Evolutionary conservation across 2,329 filamentous ascomycete genomes (phyloP), one percentile per base, ranked within the genome.

Genomic region (Mycogone perniciosa): DNA sequence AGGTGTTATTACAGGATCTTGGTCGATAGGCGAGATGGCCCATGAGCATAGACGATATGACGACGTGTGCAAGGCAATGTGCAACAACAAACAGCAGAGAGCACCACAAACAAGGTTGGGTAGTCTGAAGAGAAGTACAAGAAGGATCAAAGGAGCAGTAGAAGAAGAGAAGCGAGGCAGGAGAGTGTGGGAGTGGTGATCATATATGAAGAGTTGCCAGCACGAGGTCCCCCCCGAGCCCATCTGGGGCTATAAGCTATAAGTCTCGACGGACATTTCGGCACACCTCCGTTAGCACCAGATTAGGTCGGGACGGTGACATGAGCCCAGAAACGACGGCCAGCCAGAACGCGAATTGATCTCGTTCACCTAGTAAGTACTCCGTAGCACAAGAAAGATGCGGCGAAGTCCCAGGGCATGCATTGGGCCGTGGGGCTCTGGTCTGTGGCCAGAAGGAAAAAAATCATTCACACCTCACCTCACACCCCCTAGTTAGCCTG

Each of bases 271-370:
- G 44, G 39, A n/a, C 54, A 54, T 56, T 31, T 54, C 49, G 55
- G 56, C 47, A 56, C 50, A 51, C 53, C 44, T 55, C 50, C 48
- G 52, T 60, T 61, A 62, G 57, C 57, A 60, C 58, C 55, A 64
- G 60, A 59, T 65, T 64, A 58, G 57, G 61, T 52, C 64, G 60
- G 59, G 60, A 64, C 65, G 63, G 63, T 66, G 63, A 64, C 64
- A 64, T 64, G 61, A 63, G 61, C 52, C 55, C 30, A 48, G 48
- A 40, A 48, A 37, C 35, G 26, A 48, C 38, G 46, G 20, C 50
- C 31, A 48, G 34, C 39, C n/a, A 49, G 43, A 53, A 37, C 26
- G 46, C 33, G 31, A 51, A 48, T 54, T 54, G 52, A 42, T 44
- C 39, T 43, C 38, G 27, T 48, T 31, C 34, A 43, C 46, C 33